These are phyloP conservation scores for Chalaropsis thielavioides DNA, from an alignment of 2,329 filamentous ascomycete species.

Conservation along the genomic window DNA sequence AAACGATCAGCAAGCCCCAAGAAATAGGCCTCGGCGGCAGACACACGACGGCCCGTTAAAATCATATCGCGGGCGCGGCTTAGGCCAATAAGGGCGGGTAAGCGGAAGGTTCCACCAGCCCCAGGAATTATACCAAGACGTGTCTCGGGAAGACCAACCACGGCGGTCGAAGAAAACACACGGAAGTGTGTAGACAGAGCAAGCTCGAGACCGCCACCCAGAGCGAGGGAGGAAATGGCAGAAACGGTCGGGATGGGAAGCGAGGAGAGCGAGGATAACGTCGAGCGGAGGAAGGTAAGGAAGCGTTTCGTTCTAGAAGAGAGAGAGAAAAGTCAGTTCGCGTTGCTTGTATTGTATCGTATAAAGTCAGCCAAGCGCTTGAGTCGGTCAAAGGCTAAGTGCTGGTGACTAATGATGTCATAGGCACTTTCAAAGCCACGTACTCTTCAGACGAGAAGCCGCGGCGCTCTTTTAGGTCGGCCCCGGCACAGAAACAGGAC, in stretches of 20 bases:
- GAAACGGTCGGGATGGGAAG: slow-evolving; percentile 84
- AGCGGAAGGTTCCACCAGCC: slow-evolving; percentile 79
- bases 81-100: slow-evolving; percentile 68
- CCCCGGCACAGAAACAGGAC: slow-evolving; percentile 80
- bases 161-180: slow-evolving; percentile 64
- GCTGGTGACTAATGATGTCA: neutral
- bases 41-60: slow-evolving; percentile 74
- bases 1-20: slow-evolving; percentile 81
- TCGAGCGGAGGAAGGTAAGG: slow-evolving; percentile 58
- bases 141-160: slow-evolving; percentile 78
- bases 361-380: too few relatives aligned
- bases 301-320: slow-evolving; percentile 57
- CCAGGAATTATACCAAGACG: slow-evolving; percentile 87
- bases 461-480: slow-evolving; percentile 78
- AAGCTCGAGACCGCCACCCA: slow-evolving; percentile 88
- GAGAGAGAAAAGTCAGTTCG: neutral
- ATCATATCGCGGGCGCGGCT: slow-evolving; percentile 77
- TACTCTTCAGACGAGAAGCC: slow-evolving; percentile 68
- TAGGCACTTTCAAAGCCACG: slow-evolving; percentile 22
- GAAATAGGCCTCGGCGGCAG: slow-evolving; percentile 76
- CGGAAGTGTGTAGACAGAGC: slow-evolving; percentile 81
- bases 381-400: too few relatives aligned
- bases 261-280: slow-evolving; percentile 55
- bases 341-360: neutral
- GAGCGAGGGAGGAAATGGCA: slow-evolving; percentile 69